Conservation (phyloP, 1,284 basidiomycete genomes). For the Naganishia sp. region DNA sequence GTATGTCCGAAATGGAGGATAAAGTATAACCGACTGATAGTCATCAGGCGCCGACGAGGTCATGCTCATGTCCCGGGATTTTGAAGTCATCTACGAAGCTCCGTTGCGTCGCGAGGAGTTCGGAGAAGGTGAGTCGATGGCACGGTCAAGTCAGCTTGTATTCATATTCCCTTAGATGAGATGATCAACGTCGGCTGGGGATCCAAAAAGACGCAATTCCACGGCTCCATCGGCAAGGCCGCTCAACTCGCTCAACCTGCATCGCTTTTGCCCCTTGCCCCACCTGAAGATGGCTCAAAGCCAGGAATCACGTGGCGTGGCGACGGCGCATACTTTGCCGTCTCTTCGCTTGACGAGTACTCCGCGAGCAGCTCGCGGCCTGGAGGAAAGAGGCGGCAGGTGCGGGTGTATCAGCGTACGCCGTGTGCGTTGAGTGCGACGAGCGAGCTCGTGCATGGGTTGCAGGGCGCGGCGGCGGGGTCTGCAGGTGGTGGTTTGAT, state of each 20-base stretch:
- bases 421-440: conserved; percentile 69
- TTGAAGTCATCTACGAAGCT: conserved; percentile 82
- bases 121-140: conserved; percentile 67
- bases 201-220: conserved; percentile 94
- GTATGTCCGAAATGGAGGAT: conserved; percentile 52
- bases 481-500: conserved; percentile 45
- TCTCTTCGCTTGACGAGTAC: conserved; percentile 67
- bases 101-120: conserved; percentile 73
- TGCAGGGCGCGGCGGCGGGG: conserved; percentile 64
- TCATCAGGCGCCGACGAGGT: conserved; percentile 71
- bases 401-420: conserved; percentile 77
- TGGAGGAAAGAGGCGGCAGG: conserved; percentile 57
- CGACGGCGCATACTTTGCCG: conserved; percentile 83
- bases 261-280: conserved; percentile 49
- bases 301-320: conserved; percentile 90
- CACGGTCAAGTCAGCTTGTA: no score
- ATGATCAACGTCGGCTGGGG: conserved; percentile 98
- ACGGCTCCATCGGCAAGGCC: conserved; percentile 89
- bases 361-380: conserved; percentile 30
- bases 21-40: not conserved
- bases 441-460: conserved; percentile 75
- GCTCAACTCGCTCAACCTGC: conserved; percentile 59
- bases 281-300: conserved; percentile 67
- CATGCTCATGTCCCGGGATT: conserved; percentile 83
- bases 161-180: conserved; percentile 57